Evolutionary conservation across 495 filamentous ascomycete species (phyloP), one percentile per base, ranked within the genome.

Genomic region (Lasiosphaeria ovina): DNA sequence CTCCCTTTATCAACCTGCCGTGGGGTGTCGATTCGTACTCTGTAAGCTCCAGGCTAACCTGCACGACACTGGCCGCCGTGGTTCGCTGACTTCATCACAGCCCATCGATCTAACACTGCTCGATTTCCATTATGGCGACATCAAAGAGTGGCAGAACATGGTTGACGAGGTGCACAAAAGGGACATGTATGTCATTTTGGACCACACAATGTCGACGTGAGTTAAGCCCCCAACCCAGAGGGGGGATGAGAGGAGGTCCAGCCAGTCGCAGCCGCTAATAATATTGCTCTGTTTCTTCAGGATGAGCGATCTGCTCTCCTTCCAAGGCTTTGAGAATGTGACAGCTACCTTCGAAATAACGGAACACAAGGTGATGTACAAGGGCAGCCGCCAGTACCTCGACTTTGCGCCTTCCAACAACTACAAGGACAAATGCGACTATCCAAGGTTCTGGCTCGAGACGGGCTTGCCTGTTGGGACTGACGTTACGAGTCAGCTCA

Each of bases 111-210:
- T 66, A 85, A 66, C 63, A 3, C 35, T 66, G 3, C 54, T 68
- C 5, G 65, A 72, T 40, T 16, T 40, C 14, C 65, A 70, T 51
- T 64, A 61, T 42, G 65, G 86, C 1, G 81, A 76, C 8, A 85
- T 91, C 56, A 66, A 81, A 12, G 71, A 75, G 52, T 91, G 88
- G 87, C 82, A 85, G 67, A 65, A 78, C 44, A 80, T 82, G 6
- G 84, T 91, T 42, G 72, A 76, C 3, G 86, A 85, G 51, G 84
- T 88, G 17, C 86, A 89, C 70, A 72, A 71, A 2, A 79, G 84
- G 14, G 84, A 81, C 42, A 90, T 90, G 87, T 90, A 89, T 74
- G 83, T 89, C 44, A 75, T 90, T 31, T n/a, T 89, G 57, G 87
- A 90, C 62, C 87, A 89, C 63, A 90, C 87, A 4, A 76, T 89